Evolutionary conservation across 78 protist species (phyloP), one percentile per base, ranked within the genome.

Genomic region (slime mould (Dictyostelium discoideum)): DNA sequence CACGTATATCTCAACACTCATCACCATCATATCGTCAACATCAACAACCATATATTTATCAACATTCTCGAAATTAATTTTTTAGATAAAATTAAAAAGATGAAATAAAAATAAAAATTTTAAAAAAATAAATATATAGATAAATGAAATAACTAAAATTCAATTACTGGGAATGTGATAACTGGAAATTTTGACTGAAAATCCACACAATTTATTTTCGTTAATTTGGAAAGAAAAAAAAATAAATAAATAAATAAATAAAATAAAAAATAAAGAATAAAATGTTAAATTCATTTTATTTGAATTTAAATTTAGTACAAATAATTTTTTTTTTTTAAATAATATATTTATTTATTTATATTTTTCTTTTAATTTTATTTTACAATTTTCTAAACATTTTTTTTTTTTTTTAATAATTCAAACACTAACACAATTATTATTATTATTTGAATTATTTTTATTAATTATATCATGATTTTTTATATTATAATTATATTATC

Each of bases 261-360:
- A 65, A n/a, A 65, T 16, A 16, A 20, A 60, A 60, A 60, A 60
- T 22, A 69, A 29, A 69, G 37, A 69, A 26, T 26, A 69, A 26
- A 69, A 69, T 69, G 77, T 69, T 69, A 69, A 69, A 29, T 26
- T 69, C 77, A 69, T 69, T 69, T 69, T 69, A 69, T 69, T 69
- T 24, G 32, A 26, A 26, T 69, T 69, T 24, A 26, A 69, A 69
- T 26, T 69, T 22, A 42, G 46, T 5, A 42, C 9, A 22, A 26
- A 11, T 11, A 26, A 14, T 3, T 10, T 26, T n/a, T 26, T 69
- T 26, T 24, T 69, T 26, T 26, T 69, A 22, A n/a, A n/a, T n/a
- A n/a, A n/a, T n/a, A n/a, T n/a, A n/a, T n/a, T n/a, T n/a, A n/a
- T n/a, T n/a, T n/a, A n/a, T n/a, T n/a, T n/a, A n/a, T 67, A 8